A percentile compares a stretch with the other conserved stretches of the same genome.
These are phyloP conservation scores for Cyberlindnera amylophila DNA, from an alignment of 805 yeast species.

Conservation along the genomic window DNA sequence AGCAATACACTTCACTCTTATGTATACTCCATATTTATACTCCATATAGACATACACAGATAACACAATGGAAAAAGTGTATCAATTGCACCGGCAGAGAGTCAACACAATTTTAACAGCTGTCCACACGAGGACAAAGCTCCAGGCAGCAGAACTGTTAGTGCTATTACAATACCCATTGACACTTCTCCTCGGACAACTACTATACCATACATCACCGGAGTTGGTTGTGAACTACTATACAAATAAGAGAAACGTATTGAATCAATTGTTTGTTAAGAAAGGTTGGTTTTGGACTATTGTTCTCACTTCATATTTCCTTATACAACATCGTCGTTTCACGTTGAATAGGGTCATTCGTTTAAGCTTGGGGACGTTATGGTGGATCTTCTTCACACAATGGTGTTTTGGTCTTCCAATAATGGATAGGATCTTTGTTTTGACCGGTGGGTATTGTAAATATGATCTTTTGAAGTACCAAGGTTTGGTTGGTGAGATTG, in stretches of 20 bases:
- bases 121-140: conserved; percentile 4
- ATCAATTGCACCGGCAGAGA: conserved; percentile 6
- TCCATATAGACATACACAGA: too few species aligned
- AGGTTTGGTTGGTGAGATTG: conserved; percentile 10
- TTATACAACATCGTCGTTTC: conserved; percentile 18
- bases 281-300: conserved; percentile 93
- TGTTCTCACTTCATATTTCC: conserved; percentile 33
- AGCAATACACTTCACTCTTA: too few species aligned
- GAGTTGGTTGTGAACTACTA: conserved; percentile 22
- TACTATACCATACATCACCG: conserved; percentile 34
- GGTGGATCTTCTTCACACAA: conserved; percentile 89
- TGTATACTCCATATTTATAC: too few species aligned
- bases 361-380: conserved; percentile 39
- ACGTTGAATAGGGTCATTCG: conserved; percentile 10
- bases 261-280: conserved; percentile 77
- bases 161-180: conserved; percentile 32
- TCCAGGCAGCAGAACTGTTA: conserved; percentile 13
- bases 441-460: conserved; percentile 80
- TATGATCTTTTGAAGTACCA: conserved; percentile 6
- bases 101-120: not conserved
- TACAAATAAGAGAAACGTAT: conserved; percentile 59
- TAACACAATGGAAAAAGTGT: conserved; percentile 7
- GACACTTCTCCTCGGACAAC: conserved; percentile 49
- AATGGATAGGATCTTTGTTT: conserved; percentile 79
- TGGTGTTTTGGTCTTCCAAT: conserved; percentile 82